phyloP scores from a whole-genome alignment of 768 basidiomycete genomes.

The Leccinum variicolor region DNA sequence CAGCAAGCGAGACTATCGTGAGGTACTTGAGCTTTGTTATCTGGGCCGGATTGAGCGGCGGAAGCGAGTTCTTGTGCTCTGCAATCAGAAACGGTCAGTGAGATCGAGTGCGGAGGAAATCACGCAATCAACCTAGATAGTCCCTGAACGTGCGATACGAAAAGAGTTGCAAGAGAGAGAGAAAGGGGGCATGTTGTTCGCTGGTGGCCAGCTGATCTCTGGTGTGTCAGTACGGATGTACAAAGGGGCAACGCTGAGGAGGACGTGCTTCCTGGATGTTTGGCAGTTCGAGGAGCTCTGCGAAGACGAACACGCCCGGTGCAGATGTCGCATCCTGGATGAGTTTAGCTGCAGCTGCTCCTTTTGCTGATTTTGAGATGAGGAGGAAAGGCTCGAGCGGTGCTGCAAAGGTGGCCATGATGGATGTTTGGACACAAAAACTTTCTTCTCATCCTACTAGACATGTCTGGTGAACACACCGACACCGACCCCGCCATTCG shows the following conservation, averaged over 20 bases:
- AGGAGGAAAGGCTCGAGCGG: conserved; percentile 89
- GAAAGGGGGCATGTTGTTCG: conserved; percentile 60
- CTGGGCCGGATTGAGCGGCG: conserved; percentile 69
- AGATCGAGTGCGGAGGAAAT: not conserved
- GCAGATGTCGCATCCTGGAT: conserved; percentile 84
- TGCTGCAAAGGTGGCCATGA: conserved; percentile 49
- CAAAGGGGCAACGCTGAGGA: not conserved
- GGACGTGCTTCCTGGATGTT: conserved; percentile 78
- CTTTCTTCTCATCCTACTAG: not conserved
- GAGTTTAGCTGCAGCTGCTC: conserved; percentile 89
- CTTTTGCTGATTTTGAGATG: conserved; percentile 89
- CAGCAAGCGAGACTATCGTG: conserved; percentile 81
- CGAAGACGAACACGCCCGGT: conserved; percentile 89
- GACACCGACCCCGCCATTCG: conserved; percentile 51
- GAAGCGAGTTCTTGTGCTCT: conserved; percentile 68
- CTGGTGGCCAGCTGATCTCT: conserved; percentile 58
- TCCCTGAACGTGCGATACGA: conserved; percentile 85
- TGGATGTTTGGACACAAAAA: conserved; percentile 18
- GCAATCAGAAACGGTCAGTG: conserved; percentile 8
- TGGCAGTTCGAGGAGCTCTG: conserved; percentile 78
- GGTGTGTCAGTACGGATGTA: conserved; percentile 1
- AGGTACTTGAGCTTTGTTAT: conserved; percentile 89
- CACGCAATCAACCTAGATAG: conserved; percentile 62
- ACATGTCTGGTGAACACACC: conserved; percentile 20
- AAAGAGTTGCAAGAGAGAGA: conserved; percentile 77